Base-by-base conservation (phyloP, 2,329 filamentous ascomycete species). In the Verticillium zaregamsianum region DNA sequence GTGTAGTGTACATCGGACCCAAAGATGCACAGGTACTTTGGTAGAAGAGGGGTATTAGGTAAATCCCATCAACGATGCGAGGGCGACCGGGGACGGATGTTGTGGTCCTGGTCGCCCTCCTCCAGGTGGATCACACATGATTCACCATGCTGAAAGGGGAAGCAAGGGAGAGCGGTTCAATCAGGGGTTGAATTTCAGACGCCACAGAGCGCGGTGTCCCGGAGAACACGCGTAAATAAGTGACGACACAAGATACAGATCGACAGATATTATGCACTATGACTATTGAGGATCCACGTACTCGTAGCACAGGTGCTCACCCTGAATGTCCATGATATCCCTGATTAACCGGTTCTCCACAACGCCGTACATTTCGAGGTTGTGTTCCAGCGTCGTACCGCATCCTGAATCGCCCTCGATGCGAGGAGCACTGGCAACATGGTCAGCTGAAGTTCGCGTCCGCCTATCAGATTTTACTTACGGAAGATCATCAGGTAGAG, bases 311-410 rank as follows among this genome's bases (percentile, higher is more conserved):
- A 72, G 61, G 14, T 62, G 40, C 12, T 56, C 65, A 58, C 59
- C 66, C 9, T 60, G 45, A 35, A 70, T 68, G 62, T 73, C 67
- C 71, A 73, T 73, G 3, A 73, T 63, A 39, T 72, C 70, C 2
- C 59, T 61, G 20, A 73, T 65, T 7, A 62, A 69, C 1, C 63
- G 60, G 32, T 65, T 59, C 11, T 66, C 65, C 14, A 69, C 62
- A n/a, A 71, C 66, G 15, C 66, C 69, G 37, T 67, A 64, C 69
- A 71, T 69, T 54, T 70, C 64, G 28, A 73, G 35, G 35, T 66
- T 63, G 63, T 73, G 70, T 7, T 64, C 62, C 28, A 73, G 56
- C 3, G 69, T 72, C 2, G 66, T 68, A 5, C 35, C 60, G 37
- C 64, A 66, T 31, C 66, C 67, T 3, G 56, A 37, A 55, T 70